phyloP scores from a whole-genome alignment of 441 rosid genomes.

The Pelargonium fulgidum region DNA sequence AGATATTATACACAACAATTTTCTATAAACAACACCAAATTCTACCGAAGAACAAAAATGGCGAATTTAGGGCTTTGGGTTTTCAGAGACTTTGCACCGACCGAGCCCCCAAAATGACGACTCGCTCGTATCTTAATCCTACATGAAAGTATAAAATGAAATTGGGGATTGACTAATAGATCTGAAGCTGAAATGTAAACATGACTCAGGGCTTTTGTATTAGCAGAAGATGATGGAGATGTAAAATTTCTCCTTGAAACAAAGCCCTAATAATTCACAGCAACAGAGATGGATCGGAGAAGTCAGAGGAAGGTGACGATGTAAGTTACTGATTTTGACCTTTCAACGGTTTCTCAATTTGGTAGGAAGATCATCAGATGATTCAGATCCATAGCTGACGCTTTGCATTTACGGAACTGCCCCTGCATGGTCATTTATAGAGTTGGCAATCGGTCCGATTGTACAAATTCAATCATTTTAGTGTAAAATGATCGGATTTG shows the following conservation, averaged over 20 bases:
- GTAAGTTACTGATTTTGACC: background rate
- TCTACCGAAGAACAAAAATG: background rate
- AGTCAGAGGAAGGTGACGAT: background rate
- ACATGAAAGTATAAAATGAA: too few species aligned
- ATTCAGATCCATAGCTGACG: too few species aligned
- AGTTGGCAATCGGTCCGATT: too few species aligned
- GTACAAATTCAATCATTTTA: too few species aligned
- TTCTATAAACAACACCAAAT: background rate
- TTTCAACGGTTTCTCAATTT: background rate
- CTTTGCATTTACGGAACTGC: too few species aligned
- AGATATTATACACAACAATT: background rate
- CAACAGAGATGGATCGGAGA: background rate
- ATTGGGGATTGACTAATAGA: too few species aligned
- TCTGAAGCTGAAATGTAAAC: background rate
- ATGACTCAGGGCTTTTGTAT: background rate
- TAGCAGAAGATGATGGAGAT: background rate
- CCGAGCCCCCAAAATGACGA: too few species aligned
- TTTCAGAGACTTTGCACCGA: background rate
- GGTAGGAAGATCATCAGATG: background rate
- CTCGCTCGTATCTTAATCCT: too few species aligned
- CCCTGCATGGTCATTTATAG: too few species aligned
- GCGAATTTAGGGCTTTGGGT: background rate
- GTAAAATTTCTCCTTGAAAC: background rate
- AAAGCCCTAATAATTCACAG: background rate
- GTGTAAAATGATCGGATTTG: too few species aligned